Evolutionary conservation across 352 stramenopile genomes (phyloP).

Genomic region (Halophytophthora polymorphica): DNA sequence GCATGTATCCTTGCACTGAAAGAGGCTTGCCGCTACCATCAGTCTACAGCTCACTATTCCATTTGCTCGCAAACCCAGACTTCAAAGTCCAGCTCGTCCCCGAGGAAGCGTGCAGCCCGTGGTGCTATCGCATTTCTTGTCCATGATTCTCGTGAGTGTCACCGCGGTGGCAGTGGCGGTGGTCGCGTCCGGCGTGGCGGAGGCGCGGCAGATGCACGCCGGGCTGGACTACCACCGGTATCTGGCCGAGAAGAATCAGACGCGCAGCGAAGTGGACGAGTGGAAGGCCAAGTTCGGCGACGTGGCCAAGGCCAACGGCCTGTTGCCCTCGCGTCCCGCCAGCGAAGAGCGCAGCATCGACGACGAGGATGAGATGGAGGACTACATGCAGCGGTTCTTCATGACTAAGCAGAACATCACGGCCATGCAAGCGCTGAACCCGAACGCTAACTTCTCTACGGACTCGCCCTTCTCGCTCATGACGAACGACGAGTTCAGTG

Average conservation of each 20-base stretch:
- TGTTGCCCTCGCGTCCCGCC: slow-evolving; percentile 9
- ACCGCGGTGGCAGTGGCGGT: slow-evolving; percentile 9
- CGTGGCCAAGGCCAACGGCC: slow-evolving; percentile 16
- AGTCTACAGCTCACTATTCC: too few species aligned
- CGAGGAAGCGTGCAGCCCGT: too few species aligned
- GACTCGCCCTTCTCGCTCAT: slow-evolving; percentile 41
- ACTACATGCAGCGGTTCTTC: slow-evolving; percentile 30
- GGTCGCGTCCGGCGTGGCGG: slow-evolving; percentile 4
- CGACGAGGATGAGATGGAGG: slow-evolving; percentile 16
- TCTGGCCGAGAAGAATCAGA: slow-evolving; percentile 19
- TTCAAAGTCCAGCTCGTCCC: too few species aligned
- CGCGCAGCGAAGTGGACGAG: slow-evolving; percentile 8
- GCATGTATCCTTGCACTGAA: too few species aligned
- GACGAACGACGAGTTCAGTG: slow-evolving; percentile 8
- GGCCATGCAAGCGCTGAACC: slow-evolving; percentile 20
- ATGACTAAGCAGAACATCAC: slow-evolving; percentile 29
- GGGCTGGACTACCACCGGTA: slow-evolving; percentile 41
- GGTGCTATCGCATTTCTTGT: too few species aligned
- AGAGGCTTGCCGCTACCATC: too few species aligned
- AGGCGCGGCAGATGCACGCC: slow-evolving; percentile 34
- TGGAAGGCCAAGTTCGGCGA: slow-evolving; percentile 21
- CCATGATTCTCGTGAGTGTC: slow-evolving; percentile 5
- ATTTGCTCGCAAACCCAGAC: too few species aligned
- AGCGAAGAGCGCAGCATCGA: slow-evolving; percentile 21
- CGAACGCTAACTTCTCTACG: slow-evolving; percentile 36